phyloP scores from a whole-genome alignment of 2,329 filamentous ascomycete species.

The Ascochyta lentis region DNA sequence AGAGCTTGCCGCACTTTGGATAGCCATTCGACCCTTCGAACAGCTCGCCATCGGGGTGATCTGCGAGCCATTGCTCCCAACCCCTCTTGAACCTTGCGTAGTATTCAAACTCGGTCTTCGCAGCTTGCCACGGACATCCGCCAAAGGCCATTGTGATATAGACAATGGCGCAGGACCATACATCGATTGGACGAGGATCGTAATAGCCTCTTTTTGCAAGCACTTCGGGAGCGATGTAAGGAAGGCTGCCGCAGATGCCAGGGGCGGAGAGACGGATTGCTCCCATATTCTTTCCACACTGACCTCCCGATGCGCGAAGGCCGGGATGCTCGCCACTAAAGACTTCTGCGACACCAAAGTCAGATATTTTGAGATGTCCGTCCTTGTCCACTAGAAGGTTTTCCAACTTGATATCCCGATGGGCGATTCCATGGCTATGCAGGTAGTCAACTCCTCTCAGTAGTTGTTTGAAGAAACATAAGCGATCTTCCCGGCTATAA shows the following conservation, averaged over 20 bases:
- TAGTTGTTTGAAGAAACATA: conserved; percentile 90
- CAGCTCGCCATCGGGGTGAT: conserved; percentile 59
- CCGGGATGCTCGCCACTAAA: conserved; percentile 84
- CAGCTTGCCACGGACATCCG: conserved; percentile 76
- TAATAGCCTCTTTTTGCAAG: conserved; percentile 70
- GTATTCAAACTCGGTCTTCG: conserved; percentile 60
- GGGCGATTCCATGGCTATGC: conserved; percentile 83
- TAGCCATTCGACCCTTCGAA: conserved; percentile 64
- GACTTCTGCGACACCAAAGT: conserved; percentile 89
- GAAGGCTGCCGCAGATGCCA: conserved; percentile 82
- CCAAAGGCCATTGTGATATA: conserved; percentile 78
- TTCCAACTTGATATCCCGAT: conserved; percentile 90
- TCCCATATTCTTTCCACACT: conserved; percentile 76
- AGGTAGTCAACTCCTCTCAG: conserved; percentile 82
- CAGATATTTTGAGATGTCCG: conserved; percentile 86
- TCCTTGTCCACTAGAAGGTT: conserved; percentile 81
- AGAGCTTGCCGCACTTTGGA: conserved; percentile 70
- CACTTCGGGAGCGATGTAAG: conserved; percentile 88
- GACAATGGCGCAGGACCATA: conserved; percentile 85
- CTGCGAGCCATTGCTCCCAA: conserved; percentile 72
- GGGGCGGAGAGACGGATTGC: conserved; percentile 75
- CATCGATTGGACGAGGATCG: conserved; percentile 80
- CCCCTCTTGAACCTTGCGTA: conserved; percentile 71
- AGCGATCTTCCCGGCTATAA: conserved; percentile 71
- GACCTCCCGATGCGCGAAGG: conserved; percentile 72